phyloP scores from a whole-genome alignment of 2,329 filamentous ascomycete genomes.

The Colletotrichum sp. region DNA sequence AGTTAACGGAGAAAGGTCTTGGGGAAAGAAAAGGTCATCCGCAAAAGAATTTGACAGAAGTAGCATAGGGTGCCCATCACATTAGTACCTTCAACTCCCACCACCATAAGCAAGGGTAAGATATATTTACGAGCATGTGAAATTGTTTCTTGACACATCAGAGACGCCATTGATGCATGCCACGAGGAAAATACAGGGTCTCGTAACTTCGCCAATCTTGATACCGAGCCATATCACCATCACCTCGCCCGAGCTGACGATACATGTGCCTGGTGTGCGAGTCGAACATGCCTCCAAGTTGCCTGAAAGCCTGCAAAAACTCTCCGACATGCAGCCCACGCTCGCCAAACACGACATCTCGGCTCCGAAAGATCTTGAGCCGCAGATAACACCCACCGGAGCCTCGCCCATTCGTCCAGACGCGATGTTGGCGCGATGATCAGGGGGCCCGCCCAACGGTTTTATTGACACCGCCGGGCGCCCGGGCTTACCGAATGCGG shows the following conservation, averaged over 20 bases:
- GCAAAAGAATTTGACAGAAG: neutral
- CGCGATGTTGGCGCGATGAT: neutral
- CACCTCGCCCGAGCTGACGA: neutral
- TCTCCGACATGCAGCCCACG: neutral
- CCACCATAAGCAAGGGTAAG: neutral
- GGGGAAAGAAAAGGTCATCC: neutral
- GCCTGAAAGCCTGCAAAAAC: neutral
- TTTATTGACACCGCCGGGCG: neutral
- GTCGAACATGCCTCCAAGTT: neutral
- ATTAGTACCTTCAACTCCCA: neutral
- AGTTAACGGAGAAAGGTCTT: neutral
- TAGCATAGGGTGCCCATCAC: neutral
- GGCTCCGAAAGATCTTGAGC: neutral
- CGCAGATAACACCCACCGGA: neutral
- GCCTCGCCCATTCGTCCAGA: neutral
- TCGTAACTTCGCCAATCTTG: neutral
- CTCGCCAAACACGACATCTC: neutral
- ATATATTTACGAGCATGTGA: neutral
- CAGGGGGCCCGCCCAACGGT: neutral
- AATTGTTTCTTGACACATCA: neutral
- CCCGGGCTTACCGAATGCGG: neutral
- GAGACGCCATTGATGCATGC: neutral
- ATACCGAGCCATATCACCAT: neutral
- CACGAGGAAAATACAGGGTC: neutral
- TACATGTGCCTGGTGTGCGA: neutral